Conservation (phyloP, 2,329 filamentous ascomycete genomes). For the Blastomyces silverae region DNA sequence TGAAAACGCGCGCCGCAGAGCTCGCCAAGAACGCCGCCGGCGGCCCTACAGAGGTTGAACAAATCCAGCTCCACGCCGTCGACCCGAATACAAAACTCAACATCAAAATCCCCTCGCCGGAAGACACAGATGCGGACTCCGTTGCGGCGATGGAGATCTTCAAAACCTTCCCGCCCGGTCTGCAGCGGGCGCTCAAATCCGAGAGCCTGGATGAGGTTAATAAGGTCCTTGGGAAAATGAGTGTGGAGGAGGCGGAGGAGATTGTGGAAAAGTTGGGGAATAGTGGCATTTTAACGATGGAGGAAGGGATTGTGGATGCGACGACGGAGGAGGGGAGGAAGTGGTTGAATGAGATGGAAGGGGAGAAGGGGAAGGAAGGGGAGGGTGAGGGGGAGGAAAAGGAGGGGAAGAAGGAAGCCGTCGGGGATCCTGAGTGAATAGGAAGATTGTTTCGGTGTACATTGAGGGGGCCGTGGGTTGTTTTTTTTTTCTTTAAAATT, state of each 20-base stretch:
- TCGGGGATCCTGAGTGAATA: slow-evolving; percentile 32
- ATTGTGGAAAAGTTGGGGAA: slow-evolving; percentile 73
- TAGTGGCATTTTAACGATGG: slow-evolving; percentile 81
- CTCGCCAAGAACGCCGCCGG: slow-evolving; percentile 56
- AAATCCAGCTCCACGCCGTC: slow-evolving; percentile 95
- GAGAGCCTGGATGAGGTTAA: slow-evolving; percentile 86
- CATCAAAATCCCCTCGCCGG: slow-evolving; percentile 67
- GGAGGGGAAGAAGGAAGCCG: slow-evolving; percentile 58
- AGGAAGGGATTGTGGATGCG: slow-evolving; percentile 90
- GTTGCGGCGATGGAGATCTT: slow-evolving; percentile 67
- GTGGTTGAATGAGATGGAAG: slow-evolving; percentile 68
- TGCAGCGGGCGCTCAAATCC: slow-evolving; percentile 77
- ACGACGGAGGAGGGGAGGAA: slow-evolving; percentile 80
- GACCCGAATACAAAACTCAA: slow-evolving; percentile 88
- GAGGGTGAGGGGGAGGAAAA: slow-evolving; percentile 72
- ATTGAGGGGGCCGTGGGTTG: not conserved
- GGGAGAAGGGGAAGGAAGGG: slow-evolving; percentile 38
- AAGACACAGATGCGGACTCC: slow-evolving; percentile 57
- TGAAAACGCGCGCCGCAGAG: slow-evolving; percentile 68
- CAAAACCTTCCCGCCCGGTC: slow-evolving; percentile 71
- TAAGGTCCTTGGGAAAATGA: slow-evolving; percentile 80
- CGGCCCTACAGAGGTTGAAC: slow-evolving; percentile 64
- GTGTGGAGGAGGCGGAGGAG: slow-evolving; percentile 78
- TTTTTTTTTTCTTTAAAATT: not conserved
- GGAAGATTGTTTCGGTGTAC: not conserved